Evolutionary conservation across 306 rosid species (phyloP).

Genomic region (Gleditsia sinensis): DNA sequence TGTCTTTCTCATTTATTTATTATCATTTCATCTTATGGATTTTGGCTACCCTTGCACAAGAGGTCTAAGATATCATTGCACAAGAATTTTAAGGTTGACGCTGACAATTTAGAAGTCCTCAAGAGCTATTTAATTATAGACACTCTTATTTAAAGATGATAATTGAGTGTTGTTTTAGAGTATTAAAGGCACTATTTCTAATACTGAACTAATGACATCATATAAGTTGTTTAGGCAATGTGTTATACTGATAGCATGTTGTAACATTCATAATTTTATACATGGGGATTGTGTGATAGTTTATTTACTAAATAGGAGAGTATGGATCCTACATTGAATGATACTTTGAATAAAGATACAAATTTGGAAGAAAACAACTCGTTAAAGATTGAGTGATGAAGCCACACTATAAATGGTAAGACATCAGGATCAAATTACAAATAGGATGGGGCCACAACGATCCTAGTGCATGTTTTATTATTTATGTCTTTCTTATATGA

Average conservation of each 20-base stretch:
- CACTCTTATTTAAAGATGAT: background rate
- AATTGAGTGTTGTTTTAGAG: background rate
- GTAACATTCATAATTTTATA: background rate
- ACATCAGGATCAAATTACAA: too few relatives aligned
- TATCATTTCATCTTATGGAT: background rate
- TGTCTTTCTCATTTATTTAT: background rate
- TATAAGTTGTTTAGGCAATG: background rate
- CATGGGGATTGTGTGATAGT: background rate
- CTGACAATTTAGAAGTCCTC: background rate
- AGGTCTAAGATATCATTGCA: background rate
- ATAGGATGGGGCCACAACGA: too few relatives aligned
- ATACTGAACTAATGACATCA: background rate
- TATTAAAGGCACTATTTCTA: background rate
- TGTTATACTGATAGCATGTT: background rate
- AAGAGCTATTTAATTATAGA: background rate
- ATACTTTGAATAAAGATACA: too few relatives aligned
- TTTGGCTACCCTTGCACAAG: background rate
- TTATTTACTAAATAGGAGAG: too few relatives aligned
- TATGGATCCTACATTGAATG: too few relatives aligned
- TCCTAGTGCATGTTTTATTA: too few relatives aligned
- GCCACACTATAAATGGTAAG: too few relatives aligned
- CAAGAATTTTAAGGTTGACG: background rate
- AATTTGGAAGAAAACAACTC: too few relatives aligned
- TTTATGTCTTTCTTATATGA: too few relatives aligned
- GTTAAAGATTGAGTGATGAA: too few relatives aligned